A percentile compares a stretch with the other conserved stretches of the same genome.
These are phyloP conservation scores for Herpetospermum pedunculosum DNA, from an alignment of 306 rosid genomes.

Conservation along the genomic window DNA sequence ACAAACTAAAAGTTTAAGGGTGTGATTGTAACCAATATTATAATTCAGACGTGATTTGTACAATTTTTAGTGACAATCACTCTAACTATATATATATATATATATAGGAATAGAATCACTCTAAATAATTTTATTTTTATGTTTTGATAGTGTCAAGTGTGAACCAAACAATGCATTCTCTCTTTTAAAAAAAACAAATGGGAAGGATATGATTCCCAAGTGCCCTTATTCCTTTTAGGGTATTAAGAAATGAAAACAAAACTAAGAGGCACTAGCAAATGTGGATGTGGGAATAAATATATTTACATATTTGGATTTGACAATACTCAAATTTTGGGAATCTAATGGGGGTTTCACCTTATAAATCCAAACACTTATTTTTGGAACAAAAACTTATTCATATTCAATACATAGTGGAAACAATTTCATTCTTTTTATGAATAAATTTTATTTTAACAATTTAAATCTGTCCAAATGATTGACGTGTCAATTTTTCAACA, in stretches of 20 bases:
- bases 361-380: conserved; percentile 17
- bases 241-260: conserved; percentile 1
- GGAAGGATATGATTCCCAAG: conserved; percentile 25
- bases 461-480: not conserved
- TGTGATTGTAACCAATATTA: too few species aligned
- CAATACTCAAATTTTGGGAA: conserved; percentile 18
- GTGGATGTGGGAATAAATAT: conserved; percentile 15
- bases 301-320: conserved; percentile 3
- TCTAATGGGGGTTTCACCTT: conserved; percentile 23
- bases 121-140: not conserved
- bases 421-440: not conserved
- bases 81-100: too few species aligned
- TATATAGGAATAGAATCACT: too few species aligned
- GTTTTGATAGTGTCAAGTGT: not conserved
- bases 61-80: too few species aligned
- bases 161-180: not conserved
- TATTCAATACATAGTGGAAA: conserved; percentile 1
- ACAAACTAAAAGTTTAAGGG: too few species aligned
- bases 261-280: conserved; percentile 12
- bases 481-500: not conserved
- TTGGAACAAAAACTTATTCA: conserved; percentile 14
- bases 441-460: not conserved
- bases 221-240: not conserved
- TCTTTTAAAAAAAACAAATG: conserved; percentile 13
- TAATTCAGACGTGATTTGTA: too few species aligned